phyloP scores from a whole-genome alignment of 495 filamentous ascomycete genomes.

The Penicillium crystallinum region DNA sequence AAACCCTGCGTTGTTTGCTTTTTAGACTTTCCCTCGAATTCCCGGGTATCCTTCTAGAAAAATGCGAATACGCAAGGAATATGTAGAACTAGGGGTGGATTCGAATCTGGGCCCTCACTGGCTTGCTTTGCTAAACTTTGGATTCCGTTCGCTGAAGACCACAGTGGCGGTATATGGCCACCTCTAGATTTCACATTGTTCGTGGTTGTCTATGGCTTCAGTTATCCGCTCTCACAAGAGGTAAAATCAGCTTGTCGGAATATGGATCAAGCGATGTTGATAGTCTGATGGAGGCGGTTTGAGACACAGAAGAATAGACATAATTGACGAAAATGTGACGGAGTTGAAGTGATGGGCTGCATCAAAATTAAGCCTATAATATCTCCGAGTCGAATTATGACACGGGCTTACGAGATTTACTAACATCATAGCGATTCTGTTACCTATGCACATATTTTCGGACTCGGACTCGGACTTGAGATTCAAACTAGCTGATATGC shows the following conservation, averaged over 20 bases:
- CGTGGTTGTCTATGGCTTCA: no score
- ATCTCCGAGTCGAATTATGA: neutral
- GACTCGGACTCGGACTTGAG: slow-evolving; percentile 22
- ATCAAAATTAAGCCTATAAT: neutral
- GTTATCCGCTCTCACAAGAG: no score
- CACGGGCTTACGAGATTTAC: neutral
- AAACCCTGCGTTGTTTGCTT: neutral
- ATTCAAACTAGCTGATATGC: neutral
- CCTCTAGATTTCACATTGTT: no score
- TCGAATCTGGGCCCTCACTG: no score
- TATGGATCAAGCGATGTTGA: neutral
- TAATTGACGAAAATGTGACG: neutral
- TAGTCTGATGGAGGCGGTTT: neutral
- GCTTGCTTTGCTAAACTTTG: no score
- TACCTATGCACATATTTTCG: neutral
- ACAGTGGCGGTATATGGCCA: no score
- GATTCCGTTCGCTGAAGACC: no score
- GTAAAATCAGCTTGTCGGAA: no score
- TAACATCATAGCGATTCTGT: neutral
- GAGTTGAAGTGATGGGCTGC: neutral
- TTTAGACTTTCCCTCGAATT: no score
- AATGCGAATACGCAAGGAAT: no score
- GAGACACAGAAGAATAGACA: neutral
- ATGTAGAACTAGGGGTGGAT: no score
- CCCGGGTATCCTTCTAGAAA: no score